A percentile compares a stretch with the other conserved stretches of the same genome.
Evolutionary conservation across 73 alveolate genomes (phyloP).

Genomic region (Stentor coeruleus): DNA sequence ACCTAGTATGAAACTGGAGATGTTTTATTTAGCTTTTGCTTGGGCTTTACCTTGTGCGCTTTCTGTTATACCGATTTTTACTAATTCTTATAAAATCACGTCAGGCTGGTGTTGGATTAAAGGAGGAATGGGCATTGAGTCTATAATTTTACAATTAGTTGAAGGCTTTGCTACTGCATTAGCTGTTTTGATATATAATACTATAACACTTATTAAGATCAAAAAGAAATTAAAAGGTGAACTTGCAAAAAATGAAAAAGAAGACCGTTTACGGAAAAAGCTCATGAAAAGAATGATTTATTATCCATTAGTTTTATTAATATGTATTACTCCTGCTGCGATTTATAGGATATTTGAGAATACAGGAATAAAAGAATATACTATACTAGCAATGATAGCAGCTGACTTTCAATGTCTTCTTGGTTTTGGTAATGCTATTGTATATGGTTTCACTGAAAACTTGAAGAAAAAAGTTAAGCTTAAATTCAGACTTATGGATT

Average conservation of each 20-base stretch:
- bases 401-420: not conserved
- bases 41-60: not conserved
- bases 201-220: not conserved
- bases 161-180: not conserved
- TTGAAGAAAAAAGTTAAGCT: not conserved
- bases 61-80: not conserved
- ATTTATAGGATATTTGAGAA: not conserved
- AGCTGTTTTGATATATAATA: not conserved
- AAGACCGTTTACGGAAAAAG: not conserved
- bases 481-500: not conserved
- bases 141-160: not conserved
- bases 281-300: not conserved
- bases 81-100: not conserved
- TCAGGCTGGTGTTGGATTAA: not conserved
- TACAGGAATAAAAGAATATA: not conserved
- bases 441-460: not conserved
- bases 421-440: not conserved
- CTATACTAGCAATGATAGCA: not conserved
- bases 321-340: slow-evolving; percentile 1
- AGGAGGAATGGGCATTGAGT: not conserved
- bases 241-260: not conserved
- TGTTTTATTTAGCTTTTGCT: not conserved
- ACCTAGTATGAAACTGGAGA: not conserved
- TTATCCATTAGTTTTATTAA: not conserved
- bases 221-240: not conserved